Conservation (phyloP, 345 rosid species). For the Gossypium ekmanianum region DNA sequence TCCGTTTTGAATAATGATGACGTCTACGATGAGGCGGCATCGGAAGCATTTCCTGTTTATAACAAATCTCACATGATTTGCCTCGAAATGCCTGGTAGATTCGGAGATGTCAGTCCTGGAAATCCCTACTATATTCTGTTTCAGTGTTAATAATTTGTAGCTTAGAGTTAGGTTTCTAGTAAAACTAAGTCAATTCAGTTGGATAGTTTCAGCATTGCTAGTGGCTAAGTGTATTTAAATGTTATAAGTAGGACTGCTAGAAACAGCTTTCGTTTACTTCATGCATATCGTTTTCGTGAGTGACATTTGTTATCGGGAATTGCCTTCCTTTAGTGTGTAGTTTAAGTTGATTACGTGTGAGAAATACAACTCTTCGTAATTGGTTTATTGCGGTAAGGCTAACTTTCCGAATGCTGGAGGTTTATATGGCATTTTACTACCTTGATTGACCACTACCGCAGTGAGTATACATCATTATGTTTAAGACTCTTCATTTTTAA, state of each 20-base stretch:
- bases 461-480: too few relatives aligned
- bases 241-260: background rate
- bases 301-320: background rate
- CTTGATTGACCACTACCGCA: background rate
- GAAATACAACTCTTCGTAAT: background rate
- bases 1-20: constrained; percentile 62
- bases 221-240: background rate
- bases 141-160: background rate
- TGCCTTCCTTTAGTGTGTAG: background rate
- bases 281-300: background rate
- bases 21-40: constrained; percentile 70
- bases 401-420: background rate
- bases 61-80: constrained; percentile 89
- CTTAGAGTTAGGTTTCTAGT: background rate
- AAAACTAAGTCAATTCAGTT: background rate
- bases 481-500: too few relatives aligned
- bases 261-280: background rate
- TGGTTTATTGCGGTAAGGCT: background rate
- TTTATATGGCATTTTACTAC: background rate
- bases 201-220: background rate
- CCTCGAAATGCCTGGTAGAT: constrained; percentile 62
- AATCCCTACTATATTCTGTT: background rate
- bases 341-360: background rate
- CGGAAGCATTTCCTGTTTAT: constrained; percentile 76
- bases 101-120: constrained; percentile 61